Percentiles rank a stretch among this genome's conserved stretches.
phyloP scores from a whole-genome alignment of 768 basidiomycete genomes.

The Lactarius psammicola region DNA sequence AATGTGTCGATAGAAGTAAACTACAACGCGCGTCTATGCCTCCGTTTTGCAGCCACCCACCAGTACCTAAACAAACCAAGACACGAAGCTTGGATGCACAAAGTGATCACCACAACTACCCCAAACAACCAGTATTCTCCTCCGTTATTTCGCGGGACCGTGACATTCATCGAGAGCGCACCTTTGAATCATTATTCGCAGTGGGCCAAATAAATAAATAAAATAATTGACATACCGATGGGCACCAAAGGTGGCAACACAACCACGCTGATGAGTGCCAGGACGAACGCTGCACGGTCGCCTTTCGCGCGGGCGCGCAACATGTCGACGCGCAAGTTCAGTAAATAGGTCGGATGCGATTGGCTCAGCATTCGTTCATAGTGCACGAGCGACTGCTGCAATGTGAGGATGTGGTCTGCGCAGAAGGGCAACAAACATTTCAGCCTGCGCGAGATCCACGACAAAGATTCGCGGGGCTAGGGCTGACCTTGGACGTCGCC shows the following conservation, averaged over 20 bases:
- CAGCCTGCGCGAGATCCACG: conserved; percentile 6
- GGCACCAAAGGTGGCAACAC: conserved; percentile 63
- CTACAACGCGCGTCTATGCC: conserved; percentile 15
- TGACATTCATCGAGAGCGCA: conserved; percentile 63
- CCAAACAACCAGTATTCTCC: conserved; percentile 54
- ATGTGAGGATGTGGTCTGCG: conserved; percentile 83
- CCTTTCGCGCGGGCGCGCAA: conserved; percentile 57
- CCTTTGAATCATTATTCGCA: conserved; percentile 43
- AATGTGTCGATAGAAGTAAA: background rate
- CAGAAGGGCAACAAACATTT: background rate
- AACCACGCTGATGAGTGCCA: conserved; percentile 66
- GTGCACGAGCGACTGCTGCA: conserved; percentile 81
- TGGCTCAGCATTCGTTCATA: conserved; percentile 88
- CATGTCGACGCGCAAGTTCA: conserved; percentile 66
- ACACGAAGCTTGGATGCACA: conserved; percentile 47
- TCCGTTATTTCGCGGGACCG: conserved; percentile 53
- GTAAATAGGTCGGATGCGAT: conserved; percentile 82
- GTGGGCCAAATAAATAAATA: background rate
- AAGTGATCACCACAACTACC: conserved; percentile 47
- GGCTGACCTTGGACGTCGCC: conserved; percentile 83
- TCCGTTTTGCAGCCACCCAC: conserved; percentile 57
- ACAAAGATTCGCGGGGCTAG: background rate
- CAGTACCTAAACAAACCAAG: conserved; percentile 54
- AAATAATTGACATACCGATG: conserved; percentile 44
- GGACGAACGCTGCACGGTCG: conserved; percentile 62